These are phyloP conservation scores for Nitzschia sp. DNA, from an alignment of 108 stramenopile species.

Conservation along the genomic window DNA sequence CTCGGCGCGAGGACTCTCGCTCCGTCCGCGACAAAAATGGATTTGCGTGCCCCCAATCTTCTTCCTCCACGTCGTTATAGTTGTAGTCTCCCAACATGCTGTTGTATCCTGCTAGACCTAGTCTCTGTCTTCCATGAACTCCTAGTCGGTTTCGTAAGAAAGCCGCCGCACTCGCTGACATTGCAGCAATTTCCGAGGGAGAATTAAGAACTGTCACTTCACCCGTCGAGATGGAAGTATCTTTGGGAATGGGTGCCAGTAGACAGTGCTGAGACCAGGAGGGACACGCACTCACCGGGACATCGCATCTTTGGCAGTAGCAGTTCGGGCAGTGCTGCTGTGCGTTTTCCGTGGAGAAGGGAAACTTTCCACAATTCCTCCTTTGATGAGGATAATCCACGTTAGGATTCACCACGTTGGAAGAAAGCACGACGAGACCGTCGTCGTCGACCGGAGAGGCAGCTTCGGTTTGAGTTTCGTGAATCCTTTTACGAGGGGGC, in stretches of 20 bases:
- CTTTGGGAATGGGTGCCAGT: not conserved
- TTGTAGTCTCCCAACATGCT: not conserved
- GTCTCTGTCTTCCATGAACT: not conserved
- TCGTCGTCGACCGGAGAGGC: not conserved
- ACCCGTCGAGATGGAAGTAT: not conserved
- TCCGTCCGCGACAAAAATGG: not conserved
- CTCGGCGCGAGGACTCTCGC: constrained; percentile 9
- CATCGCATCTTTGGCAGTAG: constrained; percentile 67
- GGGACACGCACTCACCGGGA: constrained; percentile 40
- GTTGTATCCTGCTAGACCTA: not conserved
- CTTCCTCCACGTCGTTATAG: not conserved
- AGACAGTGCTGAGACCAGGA: constrained; percentile 48
- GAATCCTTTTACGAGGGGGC: not conserved
- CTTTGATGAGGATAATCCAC: constrained; percentile 62
- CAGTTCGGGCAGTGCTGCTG: constrained; percentile 59
- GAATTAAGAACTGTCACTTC: not conserved
- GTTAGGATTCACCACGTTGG: constrained; percentile 55
- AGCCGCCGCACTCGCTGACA: not conserved
- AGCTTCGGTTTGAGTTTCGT: not conserved
- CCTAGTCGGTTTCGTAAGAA: not conserved
- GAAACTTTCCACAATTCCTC: constrained; percentile 40
- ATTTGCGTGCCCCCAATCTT: not conserved
- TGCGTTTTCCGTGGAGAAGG: constrained; percentile 25
- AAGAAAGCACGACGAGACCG: constrained; percentile 22
- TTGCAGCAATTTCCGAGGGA: not conserved